phyloP scores from a whole-genome alignment of 1,284 basidiomycete species.

The Ustilago curta region DNA sequence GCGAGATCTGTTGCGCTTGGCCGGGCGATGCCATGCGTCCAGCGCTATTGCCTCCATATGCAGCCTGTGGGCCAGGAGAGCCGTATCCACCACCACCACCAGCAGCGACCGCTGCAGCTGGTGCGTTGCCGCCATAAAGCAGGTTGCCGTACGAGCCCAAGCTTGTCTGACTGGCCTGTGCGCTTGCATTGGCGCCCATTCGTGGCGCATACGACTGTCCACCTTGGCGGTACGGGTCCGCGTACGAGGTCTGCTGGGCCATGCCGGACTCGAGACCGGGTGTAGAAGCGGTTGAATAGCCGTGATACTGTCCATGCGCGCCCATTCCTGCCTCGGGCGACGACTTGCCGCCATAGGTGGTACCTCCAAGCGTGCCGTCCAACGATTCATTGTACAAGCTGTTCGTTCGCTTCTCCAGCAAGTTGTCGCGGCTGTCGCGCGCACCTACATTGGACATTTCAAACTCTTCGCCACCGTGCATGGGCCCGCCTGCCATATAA shows the following conservation, averaged over 20 bases:
- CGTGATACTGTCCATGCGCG: slow-evolving; percentile 23
- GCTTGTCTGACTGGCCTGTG: slow-evolving; percentile 44
- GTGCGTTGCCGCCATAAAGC: slow-evolving; percentile 29
- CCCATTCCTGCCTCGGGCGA: slow-evolving; percentile 36
- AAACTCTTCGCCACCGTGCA: slow-evolving; percentile 51
- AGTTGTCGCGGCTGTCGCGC: slow-evolving; percentile 58
- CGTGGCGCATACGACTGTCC: slow-evolving; percentile 24
- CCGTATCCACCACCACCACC: slow-evolving; percentile 17
- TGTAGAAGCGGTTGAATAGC: slow-evolving; percentile 22
- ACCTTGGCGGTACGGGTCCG: slow-evolving; percentile 32
- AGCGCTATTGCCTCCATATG: slow-evolving; percentile 10
- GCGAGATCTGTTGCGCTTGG: slow-evolving; percentile 40
- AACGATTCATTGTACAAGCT: slow-evolving; percentile 51
- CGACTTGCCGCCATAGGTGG: slow-evolving; percentile 36
- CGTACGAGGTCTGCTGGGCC: slow-evolving; percentile 32
- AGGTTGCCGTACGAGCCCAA: slow-evolving; percentile 51
- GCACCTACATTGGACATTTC: slow-evolving; percentile 56
- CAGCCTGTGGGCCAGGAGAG: slow-evolving; percentile 17
- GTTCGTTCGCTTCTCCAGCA: slow-evolving; percentile 54
- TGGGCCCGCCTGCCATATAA: slow-evolving; percentile 54
- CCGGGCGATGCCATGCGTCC: slow-evolving; percentile 18
- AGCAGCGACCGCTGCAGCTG: slow-evolving; percentile 8
- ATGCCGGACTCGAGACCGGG: slow-evolving; percentile 24
- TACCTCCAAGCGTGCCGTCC: slow-evolving; percentile 43
- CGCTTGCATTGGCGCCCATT: slow-evolving; percentile 31